Evolutionary conservation across 805 yeast species (phyloP).

Genomic region (Jamesozyma spencerorum): DNA sequence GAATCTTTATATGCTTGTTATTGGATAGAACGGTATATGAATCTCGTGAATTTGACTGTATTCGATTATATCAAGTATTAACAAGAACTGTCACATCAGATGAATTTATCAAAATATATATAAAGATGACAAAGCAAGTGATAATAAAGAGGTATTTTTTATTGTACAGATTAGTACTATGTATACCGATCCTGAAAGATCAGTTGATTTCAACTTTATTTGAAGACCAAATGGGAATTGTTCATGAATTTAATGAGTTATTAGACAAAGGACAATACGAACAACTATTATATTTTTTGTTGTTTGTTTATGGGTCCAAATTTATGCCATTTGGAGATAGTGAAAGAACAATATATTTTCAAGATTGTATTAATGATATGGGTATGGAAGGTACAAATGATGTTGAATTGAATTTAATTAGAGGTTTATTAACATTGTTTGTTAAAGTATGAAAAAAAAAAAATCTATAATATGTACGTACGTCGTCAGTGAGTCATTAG

Average conservation of each 20-base stretch:
- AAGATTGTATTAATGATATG: conserved; percentile 18
- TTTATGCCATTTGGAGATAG: conserved; percentile 15
- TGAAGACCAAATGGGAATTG: conserved; percentile 2
- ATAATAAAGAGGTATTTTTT: conserved; percentile 16
- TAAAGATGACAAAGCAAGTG: conserved; percentile 7
- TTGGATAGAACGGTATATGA: conserved; percentile 24
- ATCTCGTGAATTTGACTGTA: conserved; percentile 11
- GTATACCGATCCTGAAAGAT: conserved; percentile 15
- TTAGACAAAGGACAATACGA: conserved; percentile 14
- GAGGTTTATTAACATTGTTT: conserved; percentile 17
- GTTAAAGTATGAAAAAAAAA: conserved; percentile 7
- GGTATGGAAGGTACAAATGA: conserved; percentile 14
- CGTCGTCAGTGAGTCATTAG: neutral
- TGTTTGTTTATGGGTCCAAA: conserved; percentile 19
- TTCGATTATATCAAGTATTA: conserved; percentile 10
- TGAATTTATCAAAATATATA: conserved; percentile 7
- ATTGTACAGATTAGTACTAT: conserved; percentile 17
- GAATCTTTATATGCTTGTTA: conserved; percentile 15
- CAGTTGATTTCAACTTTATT: conserved; percentile 10
- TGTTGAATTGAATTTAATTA: conserved; percentile 21
- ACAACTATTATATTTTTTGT: conserved; percentile 19
- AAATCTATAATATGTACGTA: neutral
- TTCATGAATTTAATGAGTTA: conserved; percentile 15
- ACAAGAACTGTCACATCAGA: neutral
- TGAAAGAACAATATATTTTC: conserved; percentile 12